Base-by-base conservation (phyloP, 768 basidiomycete genomes). In the Russula griseocarnosa region DNA sequence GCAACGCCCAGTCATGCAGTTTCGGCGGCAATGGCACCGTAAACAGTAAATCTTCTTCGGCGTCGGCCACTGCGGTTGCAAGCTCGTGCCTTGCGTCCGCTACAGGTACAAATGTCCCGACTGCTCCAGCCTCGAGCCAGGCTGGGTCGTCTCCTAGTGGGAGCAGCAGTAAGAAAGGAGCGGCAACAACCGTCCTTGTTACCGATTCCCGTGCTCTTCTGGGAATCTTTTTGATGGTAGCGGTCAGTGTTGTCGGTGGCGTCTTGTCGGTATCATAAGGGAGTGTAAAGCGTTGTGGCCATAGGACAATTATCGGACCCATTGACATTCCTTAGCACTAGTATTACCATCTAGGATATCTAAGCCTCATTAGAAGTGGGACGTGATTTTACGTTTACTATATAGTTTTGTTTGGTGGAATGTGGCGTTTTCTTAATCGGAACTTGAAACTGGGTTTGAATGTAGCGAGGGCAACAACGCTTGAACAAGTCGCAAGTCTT, bases 11-110 rank as follows among this genome's bases (percentile, higher is more conserved):
- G 57, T 79, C 90, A 9, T 96, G 94, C 76, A 83, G 81, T 77
- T 96, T 97, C 72, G 74, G 74, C 58, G 92, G 94, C 9, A 97
- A 97, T 71, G 94, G 86, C 6, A 92, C 90, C 18, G 78, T 92
- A 67, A 90, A 90, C 18, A 71, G 71, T 18, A 71, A 71, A 3
- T 83, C 84, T 18, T 80, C 87, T 34, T 72, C 86, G 8, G 71
- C 73, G 18, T 75, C 79, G 11, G 79, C 79, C 32, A 83, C 84
- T 47, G 77, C 77, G 42, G 87, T 82, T 46, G 86, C 82, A 26
- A 81, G 77, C 59, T 86, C 88, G 16, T 93, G 90, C 71, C 74
- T 91, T 60, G 73, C 88, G 22, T 85, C 79, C 71, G 82, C 87
- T 18, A 73, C 76, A 16, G 81, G 86, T 16, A 86, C 85, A 8